A percentile compares a stretch with the other conserved stretches of the same genome.
Conservation (phyloP, 23 red algal species). For the Gracilaria domingensis region DNA sequence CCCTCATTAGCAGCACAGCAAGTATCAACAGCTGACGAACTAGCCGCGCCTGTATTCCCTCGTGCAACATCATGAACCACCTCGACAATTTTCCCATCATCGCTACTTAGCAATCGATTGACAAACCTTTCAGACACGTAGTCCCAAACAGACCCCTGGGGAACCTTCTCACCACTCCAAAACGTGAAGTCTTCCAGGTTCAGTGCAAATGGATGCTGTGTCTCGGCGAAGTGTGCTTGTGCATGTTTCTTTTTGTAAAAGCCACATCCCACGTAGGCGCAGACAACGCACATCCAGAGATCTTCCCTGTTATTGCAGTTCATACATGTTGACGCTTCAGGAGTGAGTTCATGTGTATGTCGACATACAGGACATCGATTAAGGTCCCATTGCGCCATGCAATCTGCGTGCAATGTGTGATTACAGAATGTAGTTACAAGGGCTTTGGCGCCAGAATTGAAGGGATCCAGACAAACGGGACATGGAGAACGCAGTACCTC, state of each 20-base stretch:
- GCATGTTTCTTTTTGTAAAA: conserved; percentile 90
- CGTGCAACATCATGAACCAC: conserved; percentile 36
- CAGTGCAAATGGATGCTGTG: conserved; percentile 86
- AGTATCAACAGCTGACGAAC: conserved; percentile 24
- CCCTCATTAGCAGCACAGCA: conserved; percentile 31
- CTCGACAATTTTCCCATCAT: conserved; percentile 86
- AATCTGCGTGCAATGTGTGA: conserved; percentile 77
- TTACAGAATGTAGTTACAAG: conserved; percentile 82
- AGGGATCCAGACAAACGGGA: conserved; percentile 72
- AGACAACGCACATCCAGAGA: conserved; percentile 95
- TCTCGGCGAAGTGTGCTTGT: conserved; percentile 79
- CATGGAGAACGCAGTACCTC: conserved; percentile 27
- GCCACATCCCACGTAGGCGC: conserved; percentile 91
- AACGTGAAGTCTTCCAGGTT: conserved; percentile 52
- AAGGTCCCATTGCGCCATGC: conserved; percentile 73
- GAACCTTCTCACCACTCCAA: conserved; percentile 66
- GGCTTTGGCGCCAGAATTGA: conserved; percentile 23
- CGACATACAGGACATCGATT: conserved; percentile 84
- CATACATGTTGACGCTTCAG: conserved; percentile 84
- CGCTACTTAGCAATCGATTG: conserved; percentile 78
- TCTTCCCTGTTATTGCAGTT: conserved; percentile 71
- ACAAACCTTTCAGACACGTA: conserved; percentile 92
- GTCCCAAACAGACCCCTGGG: conserved; percentile 89
- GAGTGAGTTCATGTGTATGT: conserved; percentile 76
- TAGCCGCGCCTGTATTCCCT: conserved; percentile 3